A percentile compares a stretch with the other conserved stretches of the same genome.
These are phyloP conservation scores for Phytophthora nicotianae DNA, from an alignment of 352 stramenopile genomes.

Conservation along the genomic window DNA sequence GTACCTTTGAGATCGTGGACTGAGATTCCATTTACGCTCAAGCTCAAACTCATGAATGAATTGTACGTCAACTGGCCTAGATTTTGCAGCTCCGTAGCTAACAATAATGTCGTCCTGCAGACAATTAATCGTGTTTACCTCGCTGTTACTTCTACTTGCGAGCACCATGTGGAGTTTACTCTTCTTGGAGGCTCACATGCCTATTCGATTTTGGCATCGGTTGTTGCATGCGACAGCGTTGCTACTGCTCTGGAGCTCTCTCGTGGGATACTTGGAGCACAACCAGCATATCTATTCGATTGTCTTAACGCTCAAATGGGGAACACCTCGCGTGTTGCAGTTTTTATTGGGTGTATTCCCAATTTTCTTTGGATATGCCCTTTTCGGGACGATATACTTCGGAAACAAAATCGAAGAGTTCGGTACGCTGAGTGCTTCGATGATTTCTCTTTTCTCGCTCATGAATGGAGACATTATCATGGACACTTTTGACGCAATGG, in stretches of 20 bases:
- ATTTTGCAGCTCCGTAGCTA: slow-evolving; percentile 4
- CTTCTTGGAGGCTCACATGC: slow-evolving; percentile 72
- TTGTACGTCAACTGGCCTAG: slow-evolving; percentile 48
- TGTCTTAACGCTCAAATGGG: slow-evolving; percentile 88
- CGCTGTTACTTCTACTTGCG: slow-evolving; percentile 56
- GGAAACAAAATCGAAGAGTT: slow-evolving; percentile 82
- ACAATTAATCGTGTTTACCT: slow-evolving; percentile 59
- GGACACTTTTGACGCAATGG: slow-evolving; percentile 89
- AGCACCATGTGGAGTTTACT: slow-evolving; percentile 80
- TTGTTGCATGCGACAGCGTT: slow-evolving; percentile 71
- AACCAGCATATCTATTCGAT: slow-evolving; percentile 90
- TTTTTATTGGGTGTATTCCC: slow-evolving; percentile 90
- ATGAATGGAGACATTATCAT: slow-evolving; percentile 93
- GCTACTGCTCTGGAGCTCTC: slow-evolving; percentile 80
- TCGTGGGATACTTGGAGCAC: slow-evolving; percentile 90
- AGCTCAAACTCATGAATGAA: slow-evolving; percentile 72
- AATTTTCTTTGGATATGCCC: slow-evolving; percentile 87
- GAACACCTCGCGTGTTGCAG: slow-evolving; percentile 79
- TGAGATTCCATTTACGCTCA: slow-evolving; percentile 52
- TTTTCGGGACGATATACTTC: slow-evolving; percentile 92
- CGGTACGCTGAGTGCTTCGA: slow-evolving; percentile 63
- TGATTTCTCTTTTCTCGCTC: slow-evolving; percentile 87
- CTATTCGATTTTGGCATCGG: slow-evolving; percentile 76
- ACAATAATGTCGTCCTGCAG: slow-evolving; percentile 28
- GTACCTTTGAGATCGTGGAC: slow-evolving; percentile 28